Conservation (phyloP, 2,329 filamentous ascomycete genomes). For the Corynespora cassiicola region DNA sequence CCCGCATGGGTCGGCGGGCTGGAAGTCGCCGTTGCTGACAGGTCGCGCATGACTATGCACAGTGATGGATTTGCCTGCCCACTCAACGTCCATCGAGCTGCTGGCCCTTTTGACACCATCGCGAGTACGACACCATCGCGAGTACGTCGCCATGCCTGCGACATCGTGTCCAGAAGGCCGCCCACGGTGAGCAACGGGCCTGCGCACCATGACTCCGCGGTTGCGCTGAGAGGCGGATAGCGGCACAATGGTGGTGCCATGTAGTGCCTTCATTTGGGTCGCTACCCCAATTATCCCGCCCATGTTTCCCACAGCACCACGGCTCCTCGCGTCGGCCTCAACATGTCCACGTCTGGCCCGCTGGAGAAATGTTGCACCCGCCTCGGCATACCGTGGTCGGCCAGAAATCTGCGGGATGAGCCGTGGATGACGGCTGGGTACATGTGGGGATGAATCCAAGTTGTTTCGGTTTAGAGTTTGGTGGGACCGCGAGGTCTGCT, state of each 20-base stretch:
- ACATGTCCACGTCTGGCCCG: not conserved
- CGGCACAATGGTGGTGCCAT: not conserved
- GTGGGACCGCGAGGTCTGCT: no score
- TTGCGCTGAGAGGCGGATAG: not conserved
- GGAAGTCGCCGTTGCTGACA: slow-evolving; percentile 13
- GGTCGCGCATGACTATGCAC: slow-evolving; percentile 11
- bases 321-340: not conserved
- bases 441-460: no score
- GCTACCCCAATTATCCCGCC: no score
- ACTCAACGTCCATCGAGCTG: slow-evolving; percentile 1
- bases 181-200: no score
- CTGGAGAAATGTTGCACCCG: not conserved
- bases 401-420: slow-evolving; percentile 10
- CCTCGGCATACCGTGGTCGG: not conserved
- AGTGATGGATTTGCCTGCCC: not conserved
- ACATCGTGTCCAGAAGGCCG: not conserved
- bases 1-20: slow-evolving; percentile 25
- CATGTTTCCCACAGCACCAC: no score
- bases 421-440: slow-evolving; percentile 11
- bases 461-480: no score
- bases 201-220: not conserved
- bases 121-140: not conserved
- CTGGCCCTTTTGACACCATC: not conserved
- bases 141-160: not conserved
- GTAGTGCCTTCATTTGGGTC: no score